Conservation (phyloP, 768 basidiomycete genomes). For the Hirschioporus abietinus region DNA sequence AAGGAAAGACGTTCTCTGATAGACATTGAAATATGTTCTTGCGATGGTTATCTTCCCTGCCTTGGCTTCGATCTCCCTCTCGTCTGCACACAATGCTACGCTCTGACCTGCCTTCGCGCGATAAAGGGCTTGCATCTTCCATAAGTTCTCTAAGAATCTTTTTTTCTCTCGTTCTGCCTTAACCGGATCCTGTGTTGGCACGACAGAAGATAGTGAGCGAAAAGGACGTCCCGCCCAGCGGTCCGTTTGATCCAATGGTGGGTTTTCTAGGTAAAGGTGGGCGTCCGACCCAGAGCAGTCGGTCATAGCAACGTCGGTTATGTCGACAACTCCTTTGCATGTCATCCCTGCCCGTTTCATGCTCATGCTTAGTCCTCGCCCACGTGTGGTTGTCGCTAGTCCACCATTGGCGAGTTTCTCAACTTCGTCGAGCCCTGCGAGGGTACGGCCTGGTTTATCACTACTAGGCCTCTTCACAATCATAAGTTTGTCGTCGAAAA, state of each 20-base stretch:
- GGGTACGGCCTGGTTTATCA: conserved; percentile 65
- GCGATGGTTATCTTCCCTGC: conserved; percentile 59
- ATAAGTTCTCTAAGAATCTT: conserved; percentile 84
- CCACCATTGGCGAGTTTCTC: conserved; percentile 50
- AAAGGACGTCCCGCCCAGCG: conserved; percentile 87
- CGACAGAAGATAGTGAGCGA: conserved; percentile 71
- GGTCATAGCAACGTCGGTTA: conserved; percentile 77
- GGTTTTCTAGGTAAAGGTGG: conserved; percentile 77
- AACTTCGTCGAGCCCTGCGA: conserved; percentile 74
- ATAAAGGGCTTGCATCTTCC: conserved; percentile 81
- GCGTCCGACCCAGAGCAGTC: conserved; percentile 86
- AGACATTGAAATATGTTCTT: conserved; percentile 86
- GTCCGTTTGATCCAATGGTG: conserved; percentile 77
- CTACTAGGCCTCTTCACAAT: conserved; percentile 81
- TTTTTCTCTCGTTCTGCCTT: conserved; percentile 65
- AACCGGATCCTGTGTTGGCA: conserved; percentile 66
- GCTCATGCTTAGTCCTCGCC: conserved; percentile 52
- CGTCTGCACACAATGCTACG: conserved; percentile 63
- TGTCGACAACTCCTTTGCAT: conserved; percentile 80
- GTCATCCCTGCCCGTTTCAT: conserved; percentile 78
- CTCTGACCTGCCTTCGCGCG: conserved; percentile 70
- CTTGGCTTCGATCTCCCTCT: conserved; percentile 69
- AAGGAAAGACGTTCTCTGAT: conserved; percentile 74
- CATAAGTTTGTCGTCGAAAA: conserved; percentile 93
- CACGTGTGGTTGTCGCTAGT: conserved; percentile 31